A percentile compares a stretch with the other conserved stretches of the same genome.
phyloP scores from a whole-genome alignment of 1,284 basidiomycete genomes.

The Ganoderma leucocontextum region DNA sequence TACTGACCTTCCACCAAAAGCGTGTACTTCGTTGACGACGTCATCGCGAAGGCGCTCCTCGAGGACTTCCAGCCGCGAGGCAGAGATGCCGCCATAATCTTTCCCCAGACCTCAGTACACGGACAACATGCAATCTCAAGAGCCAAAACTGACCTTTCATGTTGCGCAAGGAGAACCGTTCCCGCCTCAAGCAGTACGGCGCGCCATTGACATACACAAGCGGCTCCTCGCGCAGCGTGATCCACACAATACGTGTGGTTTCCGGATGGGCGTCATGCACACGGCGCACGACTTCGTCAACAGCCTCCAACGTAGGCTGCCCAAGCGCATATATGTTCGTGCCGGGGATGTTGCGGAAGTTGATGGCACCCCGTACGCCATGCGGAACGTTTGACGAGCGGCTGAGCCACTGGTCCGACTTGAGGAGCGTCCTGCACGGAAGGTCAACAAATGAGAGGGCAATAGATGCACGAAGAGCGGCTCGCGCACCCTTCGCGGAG shows the following conservation, averaged over 20 bases:
- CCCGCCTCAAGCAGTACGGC: conserved; percentile 81
- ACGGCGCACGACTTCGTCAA: conserved; percentile 83
- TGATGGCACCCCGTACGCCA: conserved; percentile 90
- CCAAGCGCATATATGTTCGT: conserved; percentile 93
- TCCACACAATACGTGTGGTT: conserved; percentile 83
- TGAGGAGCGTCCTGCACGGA: conserved; percentile 79
- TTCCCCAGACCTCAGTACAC: conserved; percentile 19
- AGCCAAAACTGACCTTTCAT: conserved; percentile 73
- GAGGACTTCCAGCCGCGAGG: conserved; percentile 85
- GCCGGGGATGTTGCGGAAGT: conserved; percentile 88
- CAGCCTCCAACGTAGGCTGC: conserved; percentile 92
- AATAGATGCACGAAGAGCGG: conserved; percentile 5
- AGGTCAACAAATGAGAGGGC: conserved; percentile 8
- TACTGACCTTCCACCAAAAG: conserved; percentile 82
- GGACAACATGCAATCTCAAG: not conserved
- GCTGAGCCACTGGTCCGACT: conserved; percentile 90
- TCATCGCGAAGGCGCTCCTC: conserved; percentile 95
- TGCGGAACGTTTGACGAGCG: conserved; percentile 72
- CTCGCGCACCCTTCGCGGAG: conserved; percentile 80
- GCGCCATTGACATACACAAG: conserved; percentile 94
- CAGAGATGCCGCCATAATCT: conserved; percentile 95
- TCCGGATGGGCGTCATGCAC: conserved; percentile 70
- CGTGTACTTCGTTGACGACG: conserved; percentile 82
- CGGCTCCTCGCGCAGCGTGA: conserved; percentile 94
- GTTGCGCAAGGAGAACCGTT: conserved; percentile 83